Evolutionary conservation across 805 yeast species (phyloP), one percentile per base, ranked within the genome.

Genomic region (Metschnikowia vanudenii): DNA sequence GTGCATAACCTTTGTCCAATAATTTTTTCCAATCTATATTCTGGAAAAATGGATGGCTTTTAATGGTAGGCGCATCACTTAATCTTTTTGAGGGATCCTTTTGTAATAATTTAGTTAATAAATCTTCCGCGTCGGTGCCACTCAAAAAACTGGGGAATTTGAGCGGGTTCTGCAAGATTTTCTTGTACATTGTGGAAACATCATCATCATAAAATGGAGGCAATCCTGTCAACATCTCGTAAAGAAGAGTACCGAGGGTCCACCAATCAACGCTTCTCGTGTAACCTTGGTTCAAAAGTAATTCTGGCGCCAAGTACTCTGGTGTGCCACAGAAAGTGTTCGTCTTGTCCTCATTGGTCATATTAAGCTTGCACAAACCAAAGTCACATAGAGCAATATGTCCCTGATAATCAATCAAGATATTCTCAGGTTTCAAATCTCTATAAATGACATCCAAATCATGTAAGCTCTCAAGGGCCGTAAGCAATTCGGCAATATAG

Each of bases 321-420:
- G 98, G 98, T 0, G 99, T 94, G 34, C 99, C 99, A 68, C 99
- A 94, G 64, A 94, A 94, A 0, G 99, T 94, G 58, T 85, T 85
- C 1, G 89, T 84, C 66, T 87, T 87, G 58, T 90, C 96, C 50
- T 87, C 85, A 57, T 84, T 81, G 55, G 83, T 81, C 99, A 94
- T 94, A 71, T 94, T 89, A 58, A 94, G 79, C 69, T 94, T 94
- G 72, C 98, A 94, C 37, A 94, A 75, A 5, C 99, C 99, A 64
- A 94, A 94, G 69, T 94, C 99, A 72, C 99, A 94, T 46, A 94
- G 73, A 1, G 98, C 97, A 63, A 94, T 94, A 66, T 94, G 99
- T 2, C 99, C 99, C 59, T 94, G 96, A 68, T 92, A 90, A 65
- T 94, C 99, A 32, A 94, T 69, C 58, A 94, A 69, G 52, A 94